These are phyloP conservation scores for Pseudogymnoascus sp. DNA, from an alignment of 2,329 filamentous ascomycete genomes.

Conservation along the genomic window DNA sequence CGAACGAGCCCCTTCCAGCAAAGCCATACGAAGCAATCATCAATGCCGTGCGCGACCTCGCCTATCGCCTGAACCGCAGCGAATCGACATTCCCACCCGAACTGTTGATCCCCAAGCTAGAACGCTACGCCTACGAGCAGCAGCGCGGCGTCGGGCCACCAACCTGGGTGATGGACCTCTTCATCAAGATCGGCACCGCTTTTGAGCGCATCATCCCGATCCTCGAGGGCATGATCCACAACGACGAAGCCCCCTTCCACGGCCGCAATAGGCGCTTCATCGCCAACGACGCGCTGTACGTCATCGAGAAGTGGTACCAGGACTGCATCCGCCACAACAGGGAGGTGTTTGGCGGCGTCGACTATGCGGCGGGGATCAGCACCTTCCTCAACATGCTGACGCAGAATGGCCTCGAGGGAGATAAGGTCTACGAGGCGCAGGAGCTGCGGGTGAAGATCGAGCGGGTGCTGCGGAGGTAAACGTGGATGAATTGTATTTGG, in stretches of 20 bases:
- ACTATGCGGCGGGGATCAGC: slow-evolving; percentile 42
- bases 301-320: slow-evolving; percentile 53
- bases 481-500: not conserved
- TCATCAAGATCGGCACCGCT: slow-evolving; percentile 54
- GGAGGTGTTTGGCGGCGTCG: slow-evolving; percentile 51
- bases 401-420: slow-evolving; percentile 34
- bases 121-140: slow-evolving; percentile 53
- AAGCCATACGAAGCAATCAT: slow-evolving; percentile 66
- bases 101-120: slow-evolving; percentile 53
- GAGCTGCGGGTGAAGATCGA: slow-evolving; percentile 35
- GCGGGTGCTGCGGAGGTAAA: slow-evolving; percentile 31
- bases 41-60: slow-evolving; percentile 55
- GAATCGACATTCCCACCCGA: slow-evolving; percentile 60
- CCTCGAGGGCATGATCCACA: slow-evolving; percentile 60
- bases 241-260: slow-evolving; percentile 57
- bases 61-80: slow-evolving; percentile 56
- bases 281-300: slow-evolving; percentile 54
- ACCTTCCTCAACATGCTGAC: slow-evolving; percentile 39
- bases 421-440: slow-evolving; percentile 33
- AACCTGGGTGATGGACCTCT: slow-evolving; percentile 47
- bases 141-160: slow-evolving; percentile 46
- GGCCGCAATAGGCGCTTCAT: slow-evolving; percentile 49
- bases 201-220: slow-evolving; percentile 55
- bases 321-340: slow-evolving; percentile 47
- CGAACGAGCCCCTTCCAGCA: slow-evolving; percentile 32